phyloP scores from a whole-genome alignment of 805 yeast genomes.

The Lachancea mirantina region DNA sequence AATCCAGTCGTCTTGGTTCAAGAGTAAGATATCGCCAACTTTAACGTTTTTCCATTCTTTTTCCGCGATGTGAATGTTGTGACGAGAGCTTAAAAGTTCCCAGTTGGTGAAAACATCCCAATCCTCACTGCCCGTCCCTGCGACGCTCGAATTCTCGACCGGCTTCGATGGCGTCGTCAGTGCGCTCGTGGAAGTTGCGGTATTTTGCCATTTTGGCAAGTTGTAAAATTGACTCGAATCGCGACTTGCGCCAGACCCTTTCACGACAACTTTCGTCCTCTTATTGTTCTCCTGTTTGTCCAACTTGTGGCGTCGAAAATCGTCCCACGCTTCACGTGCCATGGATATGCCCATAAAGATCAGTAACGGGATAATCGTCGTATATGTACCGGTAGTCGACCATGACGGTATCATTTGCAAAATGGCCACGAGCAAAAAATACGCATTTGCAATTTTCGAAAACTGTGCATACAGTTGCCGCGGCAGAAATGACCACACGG shows the following conservation, averaged over 20 bases:
- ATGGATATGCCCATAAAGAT: constrained; percentile 85
- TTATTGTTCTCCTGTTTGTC: constrained; percentile 80
- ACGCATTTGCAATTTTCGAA: constrained; percentile 85
- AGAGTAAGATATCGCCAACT: constrained; percentile 80
- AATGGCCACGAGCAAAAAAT: constrained; percentile 83
- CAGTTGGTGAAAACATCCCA: constrained; percentile 17
- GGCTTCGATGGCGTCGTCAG: constrained; percentile 1
- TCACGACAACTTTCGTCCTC: constrained; percentile 32
- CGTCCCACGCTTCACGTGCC: constrained; percentile 90
- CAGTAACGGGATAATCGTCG: constrained; percentile 84
- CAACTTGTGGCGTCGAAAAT: constrained; percentile 75
- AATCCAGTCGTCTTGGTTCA: constrained; percentile 79
- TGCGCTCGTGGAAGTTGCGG: constrained; percentile 9
- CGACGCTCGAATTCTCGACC: not conserved
- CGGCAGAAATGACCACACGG: constrained; percentile 74
- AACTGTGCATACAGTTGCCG: constrained; percentile 86
- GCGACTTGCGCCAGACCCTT: constrained; percentile 9
- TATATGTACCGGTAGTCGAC: constrained; percentile 94
- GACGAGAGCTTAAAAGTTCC: constrained; percentile 10
- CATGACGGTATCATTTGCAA: constrained; percentile 94
- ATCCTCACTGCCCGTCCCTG: constrained; percentile 6
- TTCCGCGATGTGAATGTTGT: constrained; percentile 20
- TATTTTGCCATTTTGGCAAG: constrained; percentile 7
- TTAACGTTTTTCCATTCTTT: constrained; percentile 64
- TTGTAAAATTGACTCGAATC: constrained; percentile 6